Conservation (phyloP, 2,329 filamentous ascomycete species). For the Verticillium nubilum region DNA sequence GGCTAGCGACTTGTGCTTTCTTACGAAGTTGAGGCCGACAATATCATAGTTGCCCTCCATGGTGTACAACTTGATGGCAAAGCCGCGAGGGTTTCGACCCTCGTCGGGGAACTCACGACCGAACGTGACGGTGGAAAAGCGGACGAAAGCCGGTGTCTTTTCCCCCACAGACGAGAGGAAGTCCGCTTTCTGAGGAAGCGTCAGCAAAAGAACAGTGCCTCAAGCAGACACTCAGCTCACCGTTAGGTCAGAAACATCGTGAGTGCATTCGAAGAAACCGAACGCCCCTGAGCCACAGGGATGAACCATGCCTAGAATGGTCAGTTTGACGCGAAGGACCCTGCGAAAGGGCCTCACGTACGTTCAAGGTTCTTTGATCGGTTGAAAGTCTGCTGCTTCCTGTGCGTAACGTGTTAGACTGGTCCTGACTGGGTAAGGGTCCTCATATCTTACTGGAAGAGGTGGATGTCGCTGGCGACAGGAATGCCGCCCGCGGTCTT, state of each 20-base stretch:
- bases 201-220: no score
- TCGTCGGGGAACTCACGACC: constrained; percentile 64
- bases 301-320: constrained; percentile 19
- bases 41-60: constrained; percentile 30
- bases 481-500: constrained; percentile 48
- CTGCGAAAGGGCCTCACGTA: constrained; percentile 5
- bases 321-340: not conserved
- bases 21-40: constrained; percentile 35
- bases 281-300: constrained; percentile 31
- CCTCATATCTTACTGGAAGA: constrained; percentile 31
- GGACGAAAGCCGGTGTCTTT: constrained; percentile 52
- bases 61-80: constrained; percentile 33
- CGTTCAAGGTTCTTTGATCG: constrained; percentile 46
- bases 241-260: constrained; percentile 42
- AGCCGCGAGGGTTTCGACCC: constrained; percentile 56
- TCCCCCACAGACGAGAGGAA: constrained; percentile 46
- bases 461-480: constrained; percentile 41
- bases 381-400: constrained; percentile 49
- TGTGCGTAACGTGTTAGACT: no score
- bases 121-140: constrained; percentile 68
- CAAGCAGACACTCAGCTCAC: no score
- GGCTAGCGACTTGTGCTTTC: not conserved
- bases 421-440: no score
- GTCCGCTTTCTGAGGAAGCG: constrained; percentile 20
- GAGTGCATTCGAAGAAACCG: constrained; percentile 38